These are phyloP conservation scores for Irpex lacteus DNA, from an alignment of 1,284 basidiomycete species.

Conservation along the genomic window DNA sequence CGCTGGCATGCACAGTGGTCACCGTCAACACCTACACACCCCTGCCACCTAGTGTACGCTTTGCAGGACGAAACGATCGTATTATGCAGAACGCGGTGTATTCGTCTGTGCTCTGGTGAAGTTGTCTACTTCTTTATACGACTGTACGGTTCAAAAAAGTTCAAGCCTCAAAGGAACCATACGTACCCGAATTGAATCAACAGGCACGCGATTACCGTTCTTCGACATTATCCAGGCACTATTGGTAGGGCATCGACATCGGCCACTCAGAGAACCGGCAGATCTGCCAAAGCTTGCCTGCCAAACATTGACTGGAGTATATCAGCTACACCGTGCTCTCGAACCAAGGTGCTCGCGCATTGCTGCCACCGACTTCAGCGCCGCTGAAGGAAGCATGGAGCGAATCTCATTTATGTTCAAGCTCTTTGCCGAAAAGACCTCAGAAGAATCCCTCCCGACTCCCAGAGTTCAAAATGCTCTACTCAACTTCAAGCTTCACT, in stretches of 20 bases:
- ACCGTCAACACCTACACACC: background rate
- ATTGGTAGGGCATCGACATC: background rate
- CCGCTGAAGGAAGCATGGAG: background rate
- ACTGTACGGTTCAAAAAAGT: background rate
- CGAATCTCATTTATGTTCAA: background rate
- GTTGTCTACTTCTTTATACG: no score
- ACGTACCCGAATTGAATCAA: background rate
- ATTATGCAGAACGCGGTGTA: no score
- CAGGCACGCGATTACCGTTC: background rate
- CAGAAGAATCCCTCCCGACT: background rate
- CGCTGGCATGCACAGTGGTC: background rate
- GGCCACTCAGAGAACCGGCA: background rate
- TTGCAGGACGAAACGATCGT: no score
- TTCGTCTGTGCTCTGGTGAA: no score
- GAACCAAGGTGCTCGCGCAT: background rate
- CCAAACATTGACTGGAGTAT: background rate
- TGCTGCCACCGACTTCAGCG: background rate
- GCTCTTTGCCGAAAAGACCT: background rate
- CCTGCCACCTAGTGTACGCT: background rate
- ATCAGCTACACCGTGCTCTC: background rate
- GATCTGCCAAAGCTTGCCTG: background rate
- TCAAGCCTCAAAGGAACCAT: background rate
- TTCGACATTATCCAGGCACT: background rate
- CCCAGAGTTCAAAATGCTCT: background rate
- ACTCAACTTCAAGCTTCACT: background rate